These are phyloP conservation scores for Kwoniella sp. DNA, from an alignment of 768 basidiomycete genomes.

Conservation along the genomic window DNA sequence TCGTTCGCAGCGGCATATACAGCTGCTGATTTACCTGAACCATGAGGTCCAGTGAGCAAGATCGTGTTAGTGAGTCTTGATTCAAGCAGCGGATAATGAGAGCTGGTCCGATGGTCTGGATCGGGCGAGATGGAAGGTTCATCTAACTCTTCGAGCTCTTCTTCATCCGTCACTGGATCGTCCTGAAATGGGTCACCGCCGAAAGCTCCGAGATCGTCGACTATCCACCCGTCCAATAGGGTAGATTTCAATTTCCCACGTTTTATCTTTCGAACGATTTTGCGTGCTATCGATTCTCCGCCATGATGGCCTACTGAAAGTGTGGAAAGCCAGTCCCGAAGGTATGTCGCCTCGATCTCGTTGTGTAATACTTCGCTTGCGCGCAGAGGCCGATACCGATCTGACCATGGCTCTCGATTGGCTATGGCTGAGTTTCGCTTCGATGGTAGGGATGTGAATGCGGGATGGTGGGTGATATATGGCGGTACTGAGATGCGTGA, in stretches of 20 bases:
- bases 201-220: conserved; percentile 51
- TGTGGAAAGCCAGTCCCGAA: conserved; percentile 51
- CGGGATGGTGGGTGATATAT: conserved; percentile 26
- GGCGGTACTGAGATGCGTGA: neutral
- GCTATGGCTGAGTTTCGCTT: neutral
- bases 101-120: conserved; percentile 22
- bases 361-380: conserved; percentile 52
- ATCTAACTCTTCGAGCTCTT: conserved; percentile 32
- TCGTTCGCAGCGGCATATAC: conserved; percentile 93
- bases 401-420: conserved; percentile 50
- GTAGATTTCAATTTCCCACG: conserved; percentile 22
- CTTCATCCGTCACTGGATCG: conserved; percentile 17
- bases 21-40: conserved; percentile 86
- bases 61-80: conserved; percentile 76
- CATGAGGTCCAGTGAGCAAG: conserved; percentile 76
- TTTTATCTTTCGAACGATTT: conserved; percentile 49
- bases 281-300: conserved; percentile 13
- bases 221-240: conserved; percentile 52
- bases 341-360: conserved; percentile 50
- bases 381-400: conserved; percentile 45
- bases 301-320: conserved; percentile 41
- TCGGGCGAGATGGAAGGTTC: conserved; percentile 19
- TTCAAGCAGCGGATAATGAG: conserved; percentile 30
- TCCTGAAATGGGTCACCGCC: conserved; percentile 22
- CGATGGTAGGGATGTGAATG: conserved; percentile 22